Evolutionary conservation across 192 early-diverging fungal genomes (phyloP).

Genomic region (Entomortierella chlamydospora): DNA sequence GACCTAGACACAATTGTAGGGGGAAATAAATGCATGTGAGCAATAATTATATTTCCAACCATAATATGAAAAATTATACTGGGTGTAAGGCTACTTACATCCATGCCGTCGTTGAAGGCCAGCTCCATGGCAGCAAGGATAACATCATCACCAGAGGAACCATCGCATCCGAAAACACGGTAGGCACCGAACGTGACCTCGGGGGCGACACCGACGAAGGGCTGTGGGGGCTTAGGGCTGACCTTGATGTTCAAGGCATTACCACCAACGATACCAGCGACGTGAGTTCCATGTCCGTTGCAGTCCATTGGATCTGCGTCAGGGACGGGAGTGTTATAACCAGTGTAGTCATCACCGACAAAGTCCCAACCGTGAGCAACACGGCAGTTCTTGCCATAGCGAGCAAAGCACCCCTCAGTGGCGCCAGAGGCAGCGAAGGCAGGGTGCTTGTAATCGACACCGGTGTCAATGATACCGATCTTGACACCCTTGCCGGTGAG

Average conservation of each 20-base stretch:
- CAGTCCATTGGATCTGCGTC: conserved; percentile 64
- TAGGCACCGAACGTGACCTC: conserved; percentile 75
- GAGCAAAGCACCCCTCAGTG: conserved; percentile 66
- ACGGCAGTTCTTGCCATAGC: conserved; percentile 65
- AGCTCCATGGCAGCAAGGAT: conserved; percentile 71
- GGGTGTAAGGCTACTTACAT: conserved; percentile 62
- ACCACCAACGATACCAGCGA: conserved; percentile 61
- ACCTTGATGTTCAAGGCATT: conserved; percentile 39
- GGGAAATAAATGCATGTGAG: background rate
- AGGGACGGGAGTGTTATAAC: conserved; percentile 48
- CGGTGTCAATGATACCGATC: conserved; percentile 70
- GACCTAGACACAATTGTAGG: conserved; percentile 50
- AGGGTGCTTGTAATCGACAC: conserved; percentile 69
- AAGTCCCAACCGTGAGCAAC: conserved; percentile 71
- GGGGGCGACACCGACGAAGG: conserved; percentile 77
- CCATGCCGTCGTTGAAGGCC: conserved; percentile 60
- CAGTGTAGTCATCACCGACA: conserved; percentile 63
- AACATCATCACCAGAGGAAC: conserved; percentile 62
- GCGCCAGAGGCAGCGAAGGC: conserved; percentile 65
- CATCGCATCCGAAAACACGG: conserved; percentile 71
- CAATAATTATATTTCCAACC: conserved; percentile 66
- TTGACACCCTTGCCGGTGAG: conserved; percentile 59
- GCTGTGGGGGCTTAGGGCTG: conserved; percentile 20
- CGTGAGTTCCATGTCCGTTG: conserved; percentile 64
- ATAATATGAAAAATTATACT: background rate